phyloP scores from a whole-genome alignment of 768 basidiomycete species.

The Amanita inopinata region DNA sequence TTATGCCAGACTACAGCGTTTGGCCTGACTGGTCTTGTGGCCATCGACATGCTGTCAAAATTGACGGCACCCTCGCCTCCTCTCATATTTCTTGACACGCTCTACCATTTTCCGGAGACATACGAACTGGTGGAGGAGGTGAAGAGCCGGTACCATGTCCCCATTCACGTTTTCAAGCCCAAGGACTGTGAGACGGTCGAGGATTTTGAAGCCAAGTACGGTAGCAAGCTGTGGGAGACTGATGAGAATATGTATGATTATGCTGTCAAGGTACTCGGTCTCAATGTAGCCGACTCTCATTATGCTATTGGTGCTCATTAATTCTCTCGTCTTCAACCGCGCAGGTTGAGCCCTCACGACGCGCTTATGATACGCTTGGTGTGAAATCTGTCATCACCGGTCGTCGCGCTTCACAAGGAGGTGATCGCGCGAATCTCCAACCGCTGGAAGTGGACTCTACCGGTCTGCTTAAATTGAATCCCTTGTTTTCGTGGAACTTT shows the following conservation, averaged over 20 bases:
- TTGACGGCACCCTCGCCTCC: constrained; percentile 61
- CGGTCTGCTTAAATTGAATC: constrained; percentile 90
- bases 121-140: constrained; percentile 84
- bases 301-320: too few relatives aligned
- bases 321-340: too few relatives aligned
- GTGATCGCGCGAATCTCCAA: constrained; percentile 69
- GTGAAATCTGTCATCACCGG: constrained; percentile 93
- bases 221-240: constrained; percentile 75
- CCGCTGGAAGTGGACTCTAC: constrained; percentile 88
- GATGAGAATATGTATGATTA: constrained; percentile 89
- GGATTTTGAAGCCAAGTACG: constrained; percentile 76
- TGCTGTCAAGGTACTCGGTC: constrained; percentile 85
- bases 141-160: constrained; percentile 59
- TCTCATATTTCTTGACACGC: constrained; percentile 92
- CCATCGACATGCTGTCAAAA: constrained; percentile 91
- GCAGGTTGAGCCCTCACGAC: constrained; percentile 86
- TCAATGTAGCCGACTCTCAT: too few relatives aligned
- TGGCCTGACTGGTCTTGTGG: constrained; percentile 88
- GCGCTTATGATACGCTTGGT: constrained; percentile 72
- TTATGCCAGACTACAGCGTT: constrained; percentile 95
- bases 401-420: constrained; percentile 87
- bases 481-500: constrained; percentile 85
- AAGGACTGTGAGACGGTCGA: constrained; percentile 51
- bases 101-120: constrained; percentile 94
- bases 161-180: constrained; percentile 73